Evolutionary conservation across 2,329 filamentous ascomycete species (phyloP).

Genomic region (Pseudogymnoascus verrucosus): DNA sequence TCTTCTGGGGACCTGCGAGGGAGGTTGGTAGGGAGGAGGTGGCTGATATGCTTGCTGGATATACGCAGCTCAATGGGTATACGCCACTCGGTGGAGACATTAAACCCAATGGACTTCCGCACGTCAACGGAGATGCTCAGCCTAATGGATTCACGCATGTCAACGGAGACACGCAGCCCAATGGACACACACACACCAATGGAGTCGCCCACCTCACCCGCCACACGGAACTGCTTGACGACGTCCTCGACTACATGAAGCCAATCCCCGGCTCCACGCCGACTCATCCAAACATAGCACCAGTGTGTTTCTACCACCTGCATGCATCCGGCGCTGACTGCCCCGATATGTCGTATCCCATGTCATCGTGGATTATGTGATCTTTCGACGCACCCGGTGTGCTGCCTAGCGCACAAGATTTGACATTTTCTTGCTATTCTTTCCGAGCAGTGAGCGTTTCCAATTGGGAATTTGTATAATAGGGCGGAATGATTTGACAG

Average conservation of each 20-base stretch:
- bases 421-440: neutral
- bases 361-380: neutral
- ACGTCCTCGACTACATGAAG: constrained; percentile 1
- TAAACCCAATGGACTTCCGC: neutral
- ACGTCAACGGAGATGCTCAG: neutral
- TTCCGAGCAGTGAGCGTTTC: neutral
- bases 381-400: too few relatives aligned
- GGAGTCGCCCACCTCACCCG: neutral
- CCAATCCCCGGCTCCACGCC: neutral
- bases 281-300: neutral
- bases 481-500: neutral
- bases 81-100: neutral
- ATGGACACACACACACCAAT: neutral
- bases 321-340: neutral
- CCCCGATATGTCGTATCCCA: neutral
- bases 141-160: neutral
- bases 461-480: neutral
- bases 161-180: neutral
- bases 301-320: neutral
- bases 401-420: neutral
- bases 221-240: neutral
- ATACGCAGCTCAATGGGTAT: neutral
- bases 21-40: neutral
- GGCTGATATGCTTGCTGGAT: neutral
- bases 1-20: neutral